phyloP scores from a whole-genome alignment of 2,329 filamentous ascomycete species.

The Thyridium curvatum region DNA sequence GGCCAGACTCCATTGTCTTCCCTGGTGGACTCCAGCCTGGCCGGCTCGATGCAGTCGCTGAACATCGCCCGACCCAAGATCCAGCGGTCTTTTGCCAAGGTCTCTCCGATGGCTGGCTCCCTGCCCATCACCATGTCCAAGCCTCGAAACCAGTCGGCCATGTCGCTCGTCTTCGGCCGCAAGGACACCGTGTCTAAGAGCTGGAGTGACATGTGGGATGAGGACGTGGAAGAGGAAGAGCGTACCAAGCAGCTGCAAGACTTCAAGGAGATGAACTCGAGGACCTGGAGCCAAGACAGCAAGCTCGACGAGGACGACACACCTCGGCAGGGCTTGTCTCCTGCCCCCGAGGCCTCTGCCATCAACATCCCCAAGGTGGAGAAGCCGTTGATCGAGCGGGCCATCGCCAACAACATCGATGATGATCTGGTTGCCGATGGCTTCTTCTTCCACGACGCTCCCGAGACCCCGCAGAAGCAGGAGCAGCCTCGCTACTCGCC shows the following conservation, averaged over 20 bases:
- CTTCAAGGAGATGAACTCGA: constrained; percentile 62
- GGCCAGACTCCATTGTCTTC: constrained; percentile 75
- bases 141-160: constrained; percentile 60
- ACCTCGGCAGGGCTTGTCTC: constrained; percentile 33
- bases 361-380: constrained; percentile 28
- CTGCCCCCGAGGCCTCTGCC: constrained; percentile 31
- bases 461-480: constrained; percentile 24
- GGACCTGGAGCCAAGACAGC: constrained; percentile 75
- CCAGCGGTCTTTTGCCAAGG: constrained; percentile 42
- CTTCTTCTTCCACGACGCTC: constrained; percentile 67
- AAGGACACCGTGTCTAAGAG: constrained; percentile 86
- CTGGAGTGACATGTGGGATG: constrained; percentile 98
- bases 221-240: constrained; percentile 74
- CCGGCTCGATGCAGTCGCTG: constrained; percentile 72
- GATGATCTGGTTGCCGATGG: constrained; percentile 63
- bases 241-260: constrained; percentile 51
- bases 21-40: constrained; percentile 75
- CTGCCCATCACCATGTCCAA: constrained; percentile 76
- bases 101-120: constrained; percentile 58
- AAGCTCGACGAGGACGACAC: constrained; percentile 38
- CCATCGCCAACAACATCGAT: constrained; percentile 45
- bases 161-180: constrained; percentile 75
- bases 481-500: constrained; percentile 52
- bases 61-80: constrained; percentile 43
- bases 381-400: constrained; percentile 23